Conservation (phyloP, 345 rosid genomes). For the Salix arbutifolia region DNA sequence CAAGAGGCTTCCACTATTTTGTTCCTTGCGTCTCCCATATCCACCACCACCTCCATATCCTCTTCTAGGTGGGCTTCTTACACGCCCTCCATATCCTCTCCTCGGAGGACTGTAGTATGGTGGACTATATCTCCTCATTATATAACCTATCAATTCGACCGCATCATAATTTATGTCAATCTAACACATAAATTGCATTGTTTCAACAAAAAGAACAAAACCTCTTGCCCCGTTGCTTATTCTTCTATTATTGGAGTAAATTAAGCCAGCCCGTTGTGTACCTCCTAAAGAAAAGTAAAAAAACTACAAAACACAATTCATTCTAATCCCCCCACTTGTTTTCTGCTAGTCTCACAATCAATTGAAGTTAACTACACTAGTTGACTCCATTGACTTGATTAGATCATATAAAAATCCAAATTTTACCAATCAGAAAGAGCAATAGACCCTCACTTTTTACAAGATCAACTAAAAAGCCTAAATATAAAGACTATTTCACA, state of each 20-base stretch:
- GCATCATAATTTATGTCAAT: not conserved
- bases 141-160: slow-evolving; percentile 14
- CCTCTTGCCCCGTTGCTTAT: not conserved
- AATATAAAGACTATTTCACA: not conserved
- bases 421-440: not conserved
- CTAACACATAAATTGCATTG: not conserved
- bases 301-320: not conserved
- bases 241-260: not conserved
- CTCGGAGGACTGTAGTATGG: slow-evolving; percentile 81
- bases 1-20: slow-evolving; percentile 70
- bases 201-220: not conserved
- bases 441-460: not conserved
- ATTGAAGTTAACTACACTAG: not conserved
- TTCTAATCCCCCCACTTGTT: not conserved
- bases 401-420: not conserved
- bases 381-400: not conserved
- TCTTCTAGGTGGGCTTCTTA: slow-evolving; percentile 68
- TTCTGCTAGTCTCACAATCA: not conserved
- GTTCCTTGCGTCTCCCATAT: slow-evolving; percentile 71
- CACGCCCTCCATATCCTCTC: slow-evolving; percentile 78
- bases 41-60: slow-evolving; percentile 62
- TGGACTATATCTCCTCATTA: slow-evolving; percentile 91
- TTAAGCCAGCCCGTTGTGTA: not conserved
- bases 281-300: not conserved
- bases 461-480: not conserved